These are phyloP conservation scores for Tolypocladium endophyticum DNA, from an alignment of 2,329 filamentous ascomycete species.

Conservation along the genomic window DNA sequence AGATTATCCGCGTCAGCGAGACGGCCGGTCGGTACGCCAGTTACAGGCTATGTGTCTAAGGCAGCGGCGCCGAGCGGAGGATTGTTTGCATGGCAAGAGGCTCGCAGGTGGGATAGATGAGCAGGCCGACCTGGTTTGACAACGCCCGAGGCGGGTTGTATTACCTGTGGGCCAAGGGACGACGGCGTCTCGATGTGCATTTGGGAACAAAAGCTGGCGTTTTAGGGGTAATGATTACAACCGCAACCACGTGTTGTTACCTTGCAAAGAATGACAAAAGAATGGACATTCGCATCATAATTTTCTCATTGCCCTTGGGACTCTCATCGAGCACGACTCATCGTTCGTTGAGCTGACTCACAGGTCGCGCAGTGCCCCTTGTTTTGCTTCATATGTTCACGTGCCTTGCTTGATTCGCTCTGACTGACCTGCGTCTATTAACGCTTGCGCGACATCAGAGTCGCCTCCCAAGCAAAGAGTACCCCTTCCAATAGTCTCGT, in stretches of 20 bases:
- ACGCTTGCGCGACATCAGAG: background rate
- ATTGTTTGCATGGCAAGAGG: background rate
- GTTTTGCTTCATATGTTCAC: background rate
- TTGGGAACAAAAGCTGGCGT: constrained; percentile 5
- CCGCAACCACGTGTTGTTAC: background rate
- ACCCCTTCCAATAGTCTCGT: background rate
- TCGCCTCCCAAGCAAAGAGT: background rate
- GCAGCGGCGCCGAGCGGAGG: background rate
- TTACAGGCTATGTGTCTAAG: constrained; percentile 62
- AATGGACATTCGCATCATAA: background rate
- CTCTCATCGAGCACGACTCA: background rate
- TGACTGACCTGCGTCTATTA: background rate
- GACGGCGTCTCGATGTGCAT: constrained; percentile 1
- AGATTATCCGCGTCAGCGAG: constrained; percentile 93
- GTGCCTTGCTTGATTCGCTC: background rate
- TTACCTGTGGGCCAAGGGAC: background rate
- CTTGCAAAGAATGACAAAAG: background rate
- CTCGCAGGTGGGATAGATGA: background rate
- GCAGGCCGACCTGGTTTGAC: background rate
- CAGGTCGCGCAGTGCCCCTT: background rate
- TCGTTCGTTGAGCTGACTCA: background rate
- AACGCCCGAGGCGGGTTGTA: background rate
- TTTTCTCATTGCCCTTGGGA: background rate
- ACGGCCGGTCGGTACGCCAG: constrained; percentile 94
- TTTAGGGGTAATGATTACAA: constrained; percentile 1